phyloP scores from a whole-genome alignment of 805 yeast genomes.

The Geotrichum ghanense region DNA sequence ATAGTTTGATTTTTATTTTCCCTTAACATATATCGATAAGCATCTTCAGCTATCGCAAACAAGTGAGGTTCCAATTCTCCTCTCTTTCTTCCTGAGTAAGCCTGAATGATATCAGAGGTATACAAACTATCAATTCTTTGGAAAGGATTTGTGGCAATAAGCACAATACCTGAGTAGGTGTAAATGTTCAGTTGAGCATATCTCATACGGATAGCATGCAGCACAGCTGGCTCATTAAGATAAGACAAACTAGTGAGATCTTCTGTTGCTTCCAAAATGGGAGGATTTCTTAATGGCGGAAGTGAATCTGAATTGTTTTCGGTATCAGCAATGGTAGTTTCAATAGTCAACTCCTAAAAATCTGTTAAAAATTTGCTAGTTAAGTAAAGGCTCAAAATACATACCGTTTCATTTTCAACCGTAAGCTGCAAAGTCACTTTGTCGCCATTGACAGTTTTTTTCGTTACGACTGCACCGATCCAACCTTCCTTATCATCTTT shows the following conservation, averaged over 20 bases:
- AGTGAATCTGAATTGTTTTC: constrained; percentile 42
- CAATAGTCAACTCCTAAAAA: constrained; percentile 9
- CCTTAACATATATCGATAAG: constrained; percentile 85
- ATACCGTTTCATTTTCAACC: constrained; percentile 34
- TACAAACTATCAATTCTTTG: constrained; percentile 85
- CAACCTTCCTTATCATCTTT: constrained; percentile 66
- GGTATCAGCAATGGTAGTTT: constrained; percentile 18
- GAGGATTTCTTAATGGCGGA: constrained; percentile 84
- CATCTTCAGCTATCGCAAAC: constrained; percentile 96
- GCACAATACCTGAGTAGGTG: constrained; percentile 93
- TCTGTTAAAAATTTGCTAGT: background rate
- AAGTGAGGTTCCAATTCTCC: constrained; percentile 96
- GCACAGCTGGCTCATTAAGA: constrained; percentile 90
- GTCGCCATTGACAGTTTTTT: constrained; percentile 31
- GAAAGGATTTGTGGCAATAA: constrained; percentile 93
- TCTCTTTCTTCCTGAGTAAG: constrained; percentile 83
- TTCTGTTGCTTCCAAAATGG: constrained; percentile 84
- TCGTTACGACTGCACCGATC: constrained; percentile 55
- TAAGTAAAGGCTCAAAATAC: background rate
- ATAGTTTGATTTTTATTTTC: constrained; percentile 85
- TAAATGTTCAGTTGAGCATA: constrained; percentile 84
- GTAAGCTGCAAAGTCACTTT: constrained; percentile 40
- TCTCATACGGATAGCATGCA: constrained; percentile 84
- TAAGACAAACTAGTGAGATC: constrained; percentile 88
- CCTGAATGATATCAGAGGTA: constrained; percentile 86